Conservation (phyloP, 495 filamentous ascomycete genomes). For the Xylaria curta region DNA sequence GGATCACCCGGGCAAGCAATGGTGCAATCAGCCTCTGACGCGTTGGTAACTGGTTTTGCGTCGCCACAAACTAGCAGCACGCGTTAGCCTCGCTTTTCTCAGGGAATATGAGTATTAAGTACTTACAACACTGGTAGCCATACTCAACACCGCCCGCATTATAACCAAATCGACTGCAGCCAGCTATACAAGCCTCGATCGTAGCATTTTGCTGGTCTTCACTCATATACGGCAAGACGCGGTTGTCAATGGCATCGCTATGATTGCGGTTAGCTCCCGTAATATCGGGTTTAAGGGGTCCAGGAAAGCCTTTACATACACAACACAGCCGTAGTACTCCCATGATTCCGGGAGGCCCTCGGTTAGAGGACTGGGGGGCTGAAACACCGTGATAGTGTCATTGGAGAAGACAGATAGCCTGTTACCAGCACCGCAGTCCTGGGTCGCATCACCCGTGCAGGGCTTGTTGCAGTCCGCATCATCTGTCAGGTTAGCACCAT, state of each 20-base stretch:
- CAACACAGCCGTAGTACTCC: slow-evolving; percentile 45
- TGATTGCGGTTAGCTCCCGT: slow-evolving; percentile 47
- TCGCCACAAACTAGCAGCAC: slow-evolving; percentile 47
- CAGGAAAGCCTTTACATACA: slow-evolving; percentile 6
- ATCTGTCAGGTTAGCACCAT: slow-evolving; percentile 37
- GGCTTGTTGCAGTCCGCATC: slow-evolving; percentile 43
- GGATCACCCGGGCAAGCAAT: slow-evolving; percentile 49
- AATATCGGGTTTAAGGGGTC: not conserved
- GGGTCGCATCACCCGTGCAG: slow-evolving; percentile 44
- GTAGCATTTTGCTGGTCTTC: slow-evolving; percentile 49
- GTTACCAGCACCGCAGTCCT: slow-evolving; percentile 44
- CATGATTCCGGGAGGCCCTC: slow-evolving; percentile 43
- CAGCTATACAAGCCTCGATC: slow-evolving; percentile 55
- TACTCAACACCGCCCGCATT: slow-evolving; percentile 62
- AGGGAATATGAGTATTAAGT: slow-evolving; percentile 49
- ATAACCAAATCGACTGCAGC: slow-evolving; percentile 47
- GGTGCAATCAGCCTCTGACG: slow-evolving; percentile 50
- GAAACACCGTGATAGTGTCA: slow-evolving; percentile 14
- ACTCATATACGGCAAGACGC: slow-evolving; percentile 56
- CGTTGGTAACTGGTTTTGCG: slow-evolving; percentile 9
- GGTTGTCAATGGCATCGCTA: slow-evolving; percentile 49
- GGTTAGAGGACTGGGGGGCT: slow-evolving; percentile 35
- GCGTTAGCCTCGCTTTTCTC: not conserved
- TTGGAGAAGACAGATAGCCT: slow-evolving; percentile 48
- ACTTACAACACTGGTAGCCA: slow-evolving; percentile 57